Base-by-base conservation (phyloP, 2,329 filamentous ascomycete species). In the Monosporascus sp. region DNA sequence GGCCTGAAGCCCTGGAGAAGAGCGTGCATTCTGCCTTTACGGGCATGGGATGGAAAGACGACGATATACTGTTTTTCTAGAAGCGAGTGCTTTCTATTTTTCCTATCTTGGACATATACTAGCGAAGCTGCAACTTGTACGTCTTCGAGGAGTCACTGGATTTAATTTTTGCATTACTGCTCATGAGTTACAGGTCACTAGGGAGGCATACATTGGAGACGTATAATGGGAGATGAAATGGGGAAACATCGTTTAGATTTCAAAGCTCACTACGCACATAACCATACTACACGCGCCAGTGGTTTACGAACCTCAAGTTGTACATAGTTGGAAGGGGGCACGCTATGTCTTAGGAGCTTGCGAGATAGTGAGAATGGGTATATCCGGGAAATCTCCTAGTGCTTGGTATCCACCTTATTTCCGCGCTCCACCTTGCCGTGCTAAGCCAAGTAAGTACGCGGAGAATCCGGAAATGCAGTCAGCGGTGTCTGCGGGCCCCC, bases 11-110 rank as follows among this genome's bases (percentile, higher is more conserved):
- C 3, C 75, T 96, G 74, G 90, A 95, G 72, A 85, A 84, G 63
- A 82, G 77, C 53, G 84, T 82, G 4, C 56, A 55, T 47, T 54
- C 53, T 43, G 79, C 81, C 26, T 68, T 80, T 26, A 55, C 55
- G 15, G 78, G 75, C 14, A 73, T 86, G 68, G 89, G 89, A 0
- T 95, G 89, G 88, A 74, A 68, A 8, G 85, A 90, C 56, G 80
- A 85, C 15, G 83, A 92, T 66, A 63, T 94, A 60, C 67, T 92
- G 60, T 90, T 93, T 70, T 95, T 94, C 65, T 94, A 53, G 14
- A 35, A 26, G 31, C 45, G 18, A 49, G 49, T 35, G n/a, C 45
- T n/a, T 41, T 24, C 40, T 43, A 43, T 5, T 22, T 9, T 31
- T 43, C 11, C 5, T 31, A 35, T 35, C 22, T 40, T 45, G 51